Evolutionary conservation across 2,329 filamentous ascomycete species (phyloP), one percentile per base, ranked within the genome.

Genomic region (Cladosporium cucumerinum): DNA sequence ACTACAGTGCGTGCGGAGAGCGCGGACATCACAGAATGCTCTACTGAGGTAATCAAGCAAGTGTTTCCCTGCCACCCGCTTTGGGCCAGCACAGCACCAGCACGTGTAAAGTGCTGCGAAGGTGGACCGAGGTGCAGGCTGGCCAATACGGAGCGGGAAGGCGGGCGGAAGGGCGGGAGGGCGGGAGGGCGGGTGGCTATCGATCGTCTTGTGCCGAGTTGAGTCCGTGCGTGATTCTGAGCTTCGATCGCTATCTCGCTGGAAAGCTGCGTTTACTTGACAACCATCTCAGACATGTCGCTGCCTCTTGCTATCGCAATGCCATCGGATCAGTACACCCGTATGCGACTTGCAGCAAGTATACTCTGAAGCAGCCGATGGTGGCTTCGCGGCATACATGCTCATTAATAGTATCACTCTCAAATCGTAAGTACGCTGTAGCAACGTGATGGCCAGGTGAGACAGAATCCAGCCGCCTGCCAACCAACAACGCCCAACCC

Each of bases 401-500:
- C 4, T n/a, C 30, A 32, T 32, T 10, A 32, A 32, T 34, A 34
- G 32, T 34, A 34, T 34, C 26, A 28, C 51, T 21, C 12, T 28
- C 11, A 21, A 12, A 30, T 12, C 18, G 51, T 30, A 11, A 28
- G 30, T 55, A n/a, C 11, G 32, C 23, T 21, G 55, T 58, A 58
- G 55, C 55, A 39, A 58, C 36, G 23, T 28, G 46, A 61, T 51
- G 43, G 43, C 28, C 25, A 36, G 60, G 21, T 62, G 60, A 62
- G 60, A 62, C 60, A 62, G 3, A 28, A 28, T 16, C 34, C 34
- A 62, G 25, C 58, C 58, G 58, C 26, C 28, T 12, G n/a, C 43
- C 23, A 39, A n/a, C n/a, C n/a, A n/a, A n/a, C n/a, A n/a, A n/a
- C 36, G 23, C 57, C 39, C 57, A 59, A 26, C 58, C 30, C 32